Percentiles rank a stretch among this genome's conserved stretches.
phyloP scores from a whole-genome alignment of 805 yeast genomes.

The Candida maris region DNA sequence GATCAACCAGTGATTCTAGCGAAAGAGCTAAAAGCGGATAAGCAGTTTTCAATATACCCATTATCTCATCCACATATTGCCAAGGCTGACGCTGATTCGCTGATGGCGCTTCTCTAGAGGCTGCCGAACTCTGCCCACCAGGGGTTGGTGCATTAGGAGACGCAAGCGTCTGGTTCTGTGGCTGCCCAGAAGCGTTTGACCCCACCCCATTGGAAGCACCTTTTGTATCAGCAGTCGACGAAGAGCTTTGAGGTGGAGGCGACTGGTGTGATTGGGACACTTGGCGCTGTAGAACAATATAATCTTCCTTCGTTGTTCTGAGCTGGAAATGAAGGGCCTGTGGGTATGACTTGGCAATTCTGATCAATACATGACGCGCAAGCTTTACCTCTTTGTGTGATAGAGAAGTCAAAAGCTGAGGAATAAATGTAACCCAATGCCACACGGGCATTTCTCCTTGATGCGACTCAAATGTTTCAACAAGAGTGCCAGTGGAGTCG shows the following conservation, averaged over 20 bases:
- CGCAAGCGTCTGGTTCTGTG: constrained; percentile 1
- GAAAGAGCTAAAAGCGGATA: constrained; percentile 91
- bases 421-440: constrained; percentile 98
- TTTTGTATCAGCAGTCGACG: constrained; percentile 1
- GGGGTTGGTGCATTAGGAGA: constrained; percentile 12
- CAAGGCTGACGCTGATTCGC: constrained; percentile 62
- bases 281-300: constrained; percentile 80
- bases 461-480: constrained; percentile 85
- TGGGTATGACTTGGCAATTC: constrained; percentile 95
- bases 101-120: constrained; percentile 3
- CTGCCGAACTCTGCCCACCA: neutral
- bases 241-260: constrained; percentile 6
- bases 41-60: constrained; percentile 94
- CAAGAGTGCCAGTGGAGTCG: constrained; percentile 73
- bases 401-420: constrained; percentile 84
- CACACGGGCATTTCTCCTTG: constrained; percentile 97
- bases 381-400: constrained; percentile 88
- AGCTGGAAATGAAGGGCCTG: constrained; percentile 96
- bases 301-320: constrained; percentile 93
- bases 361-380: constrained; percentile 81
- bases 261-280: constrained; percentile 30
- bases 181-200: neutral
- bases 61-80: constrained; percentile 88
- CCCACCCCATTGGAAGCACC: constrained; percentile 2
- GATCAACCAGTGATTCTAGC: constrained; percentile 92